Conservation (phyloP, 768 basidiomycete genomes). For the Collybia nuda region DNA sequence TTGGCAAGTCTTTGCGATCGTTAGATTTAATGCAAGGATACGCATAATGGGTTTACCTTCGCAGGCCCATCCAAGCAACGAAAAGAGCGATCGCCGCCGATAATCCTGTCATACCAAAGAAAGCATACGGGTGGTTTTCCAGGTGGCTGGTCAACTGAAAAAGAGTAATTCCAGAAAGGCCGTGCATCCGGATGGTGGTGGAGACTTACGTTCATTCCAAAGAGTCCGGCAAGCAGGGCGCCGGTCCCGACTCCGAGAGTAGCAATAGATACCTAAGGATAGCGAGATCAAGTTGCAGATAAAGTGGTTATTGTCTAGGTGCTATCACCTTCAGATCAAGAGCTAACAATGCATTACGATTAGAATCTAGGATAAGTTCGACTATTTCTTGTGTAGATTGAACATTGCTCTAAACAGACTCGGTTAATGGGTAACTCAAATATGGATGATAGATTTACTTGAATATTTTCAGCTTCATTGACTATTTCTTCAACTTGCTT, state of each 20-base stretch:
- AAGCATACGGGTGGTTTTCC: conserved; percentile 74
- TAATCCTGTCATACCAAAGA: conserved; percentile 60
- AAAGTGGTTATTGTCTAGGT: not conserved
- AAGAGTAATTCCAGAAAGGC: conserved; percentile 11
- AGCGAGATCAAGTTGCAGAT: conserved; percentile 7
- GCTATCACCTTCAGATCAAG: conserved; percentile 79
- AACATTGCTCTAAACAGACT: conserved; percentile 73
- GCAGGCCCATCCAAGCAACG: conserved; percentile 66
- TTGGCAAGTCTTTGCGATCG: conserved; percentile 33
- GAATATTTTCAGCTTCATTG: conserved; percentile 86
- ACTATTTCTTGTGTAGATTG: conserved; percentile 98
- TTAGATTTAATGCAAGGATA: conserved; percentile 9
- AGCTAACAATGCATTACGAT: conserved; percentile 88
- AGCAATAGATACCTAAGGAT: conserved; percentile 77
- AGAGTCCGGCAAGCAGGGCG: conserved; percentile 85
- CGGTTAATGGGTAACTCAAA: not conserved
- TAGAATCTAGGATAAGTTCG: conserved; percentile 93
- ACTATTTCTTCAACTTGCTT: conserved; percentile 98
- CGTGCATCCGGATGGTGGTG: conserved; percentile 5
- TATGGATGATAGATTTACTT: conserved; percentile 43
- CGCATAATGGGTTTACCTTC: conserved; percentile 42
- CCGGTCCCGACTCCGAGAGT: conserved; percentile 93
- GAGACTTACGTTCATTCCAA: conserved; percentile 91
- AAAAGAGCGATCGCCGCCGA: conserved; percentile 59
- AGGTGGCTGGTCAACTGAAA: conserved; percentile 70